phyloP scores from a whole-genome alignment of 1,284 basidiomycete genomes.

The Marasmius tenuissimus region DNA sequence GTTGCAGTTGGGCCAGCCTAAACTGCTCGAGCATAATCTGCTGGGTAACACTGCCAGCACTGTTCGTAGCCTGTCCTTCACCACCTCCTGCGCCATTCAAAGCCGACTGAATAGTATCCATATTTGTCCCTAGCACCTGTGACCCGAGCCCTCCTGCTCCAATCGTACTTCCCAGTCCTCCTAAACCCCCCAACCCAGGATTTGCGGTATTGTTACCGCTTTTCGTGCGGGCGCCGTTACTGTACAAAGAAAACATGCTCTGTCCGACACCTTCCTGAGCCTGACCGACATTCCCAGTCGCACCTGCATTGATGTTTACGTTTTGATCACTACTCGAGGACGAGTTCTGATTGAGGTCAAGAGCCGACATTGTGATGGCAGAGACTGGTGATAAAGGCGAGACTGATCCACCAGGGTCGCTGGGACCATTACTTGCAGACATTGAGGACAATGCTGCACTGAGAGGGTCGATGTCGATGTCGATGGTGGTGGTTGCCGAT shows the following conservation, averaged over 20 bases:
- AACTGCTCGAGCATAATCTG: constrained; percentile 55
- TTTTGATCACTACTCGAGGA: not conserved
- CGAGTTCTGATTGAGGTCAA: not conserved
- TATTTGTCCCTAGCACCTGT: not conserved
- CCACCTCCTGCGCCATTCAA: not conserved
- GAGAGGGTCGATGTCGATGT: constrained; percentile 1
- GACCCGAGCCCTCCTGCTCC: not conserved
- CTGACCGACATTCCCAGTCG: not conserved
- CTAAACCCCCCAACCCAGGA: no score
- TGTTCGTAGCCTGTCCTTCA: no score
- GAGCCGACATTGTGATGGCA: not conserved
- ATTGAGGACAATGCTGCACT: not conserved
- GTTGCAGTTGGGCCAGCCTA: constrained; percentile 71
- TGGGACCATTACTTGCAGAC: not conserved
- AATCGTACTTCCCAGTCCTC: not conserved
- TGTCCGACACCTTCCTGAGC: not conserved
- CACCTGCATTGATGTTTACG: not conserved
- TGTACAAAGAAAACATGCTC: not conserved
- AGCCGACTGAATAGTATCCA: not conserved
- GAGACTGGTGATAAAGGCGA: not conserved
- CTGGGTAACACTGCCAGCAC: constrained; percentile 4
- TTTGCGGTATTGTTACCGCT: not conserved
- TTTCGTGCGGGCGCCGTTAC: not conserved
- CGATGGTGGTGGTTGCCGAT: not conserved
- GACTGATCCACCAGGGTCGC: not conserved